Conservation (phyloP, 176 grass and related monocot species). For the Pontederia paniculata region DNA sequence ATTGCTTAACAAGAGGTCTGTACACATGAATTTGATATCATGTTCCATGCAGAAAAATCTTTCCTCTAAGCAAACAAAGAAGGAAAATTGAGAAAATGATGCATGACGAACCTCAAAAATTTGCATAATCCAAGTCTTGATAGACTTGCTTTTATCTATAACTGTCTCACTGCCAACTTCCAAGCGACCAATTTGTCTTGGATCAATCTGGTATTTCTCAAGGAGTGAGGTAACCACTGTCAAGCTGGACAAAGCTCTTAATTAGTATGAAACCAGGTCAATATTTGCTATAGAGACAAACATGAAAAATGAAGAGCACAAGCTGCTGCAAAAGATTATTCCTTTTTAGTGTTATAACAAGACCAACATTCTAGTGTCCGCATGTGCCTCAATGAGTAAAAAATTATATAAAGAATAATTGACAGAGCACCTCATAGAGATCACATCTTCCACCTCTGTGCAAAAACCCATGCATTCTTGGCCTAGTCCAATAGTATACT, state of each 20-base stretch:
- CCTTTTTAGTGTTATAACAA: no score
- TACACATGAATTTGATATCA: no score
- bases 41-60: no score
- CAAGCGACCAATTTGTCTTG: constrained; percentile 66
- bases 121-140: constrained; percentile 95
- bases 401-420: not conserved
- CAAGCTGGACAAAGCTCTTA: constrained; percentile 34
- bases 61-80: not conserved
- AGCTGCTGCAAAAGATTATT: no score
- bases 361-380: not conserved
- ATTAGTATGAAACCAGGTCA: constrained; percentile 22
- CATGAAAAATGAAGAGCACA: not conserved
- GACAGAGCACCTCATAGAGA: constrained; percentile 70
- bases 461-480: constrained; percentile 97
- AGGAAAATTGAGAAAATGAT: not conserved
- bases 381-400: not conserved
- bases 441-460: constrained; percentile 86
- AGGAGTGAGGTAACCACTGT: constrained; percentile 70
- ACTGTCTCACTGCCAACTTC: constrained; percentile 98
- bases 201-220: constrained; percentile 72
- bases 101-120: constrained; percentile 60
- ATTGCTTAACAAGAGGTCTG: no score
- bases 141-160: constrained; percentile 95
- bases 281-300: constrained; percentile 11
- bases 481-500: constrained; percentile 91